These are phyloP conservation scores for Mycosphaerella sp. DNA, from an alignment of 2,329 filamentous ascomycete species.

Conservation along the genomic window DNA sequence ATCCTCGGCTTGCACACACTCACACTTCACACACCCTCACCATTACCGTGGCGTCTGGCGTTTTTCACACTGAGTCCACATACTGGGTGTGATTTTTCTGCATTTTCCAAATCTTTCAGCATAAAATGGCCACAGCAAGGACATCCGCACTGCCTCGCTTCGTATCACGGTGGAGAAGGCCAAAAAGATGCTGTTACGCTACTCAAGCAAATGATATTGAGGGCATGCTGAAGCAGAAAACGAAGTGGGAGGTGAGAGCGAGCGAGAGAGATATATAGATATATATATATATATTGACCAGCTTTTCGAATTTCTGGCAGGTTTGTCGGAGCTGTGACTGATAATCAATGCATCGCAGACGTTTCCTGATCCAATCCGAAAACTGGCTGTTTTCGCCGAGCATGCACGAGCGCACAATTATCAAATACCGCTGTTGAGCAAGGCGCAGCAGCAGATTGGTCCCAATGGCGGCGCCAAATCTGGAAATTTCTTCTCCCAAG, in stretches of 20 bases:
- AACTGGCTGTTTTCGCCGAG: constrained; percentile 23
- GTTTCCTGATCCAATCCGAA: constrained; percentile 16
- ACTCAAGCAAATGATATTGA: constrained; percentile 21
- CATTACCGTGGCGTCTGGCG: background rate
- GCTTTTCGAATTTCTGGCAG: too few relatives aligned
- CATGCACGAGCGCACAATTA: constrained; percentile 23
- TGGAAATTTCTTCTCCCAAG: constrained; percentile 19
- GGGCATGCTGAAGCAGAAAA: constrained; percentile 21
- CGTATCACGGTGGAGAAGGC: background rate
- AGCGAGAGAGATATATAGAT: too few relatives aligned
- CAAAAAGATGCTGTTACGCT: constrained; percentile 4
- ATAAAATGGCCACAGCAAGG: constrained; percentile 7
- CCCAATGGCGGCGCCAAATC: constrained; percentile 3
- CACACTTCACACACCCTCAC: too few relatives aligned
- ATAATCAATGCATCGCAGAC: background rate
- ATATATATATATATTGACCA: too few relatives aligned
- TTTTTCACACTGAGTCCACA: background rate
- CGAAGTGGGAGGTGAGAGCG: constrained; percentile 17
- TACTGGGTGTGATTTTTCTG: background rate
- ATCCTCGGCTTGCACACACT: too few relatives aligned
- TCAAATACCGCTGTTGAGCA: constrained; percentile 23
- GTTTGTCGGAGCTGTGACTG: too few relatives aligned
- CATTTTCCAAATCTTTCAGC: background rate
- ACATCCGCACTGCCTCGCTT: background rate
- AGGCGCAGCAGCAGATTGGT: constrained; percentile 15